Conservation (phyloP, 352 stramenopile genomes). For the Pythium myriotylum region DNA sequence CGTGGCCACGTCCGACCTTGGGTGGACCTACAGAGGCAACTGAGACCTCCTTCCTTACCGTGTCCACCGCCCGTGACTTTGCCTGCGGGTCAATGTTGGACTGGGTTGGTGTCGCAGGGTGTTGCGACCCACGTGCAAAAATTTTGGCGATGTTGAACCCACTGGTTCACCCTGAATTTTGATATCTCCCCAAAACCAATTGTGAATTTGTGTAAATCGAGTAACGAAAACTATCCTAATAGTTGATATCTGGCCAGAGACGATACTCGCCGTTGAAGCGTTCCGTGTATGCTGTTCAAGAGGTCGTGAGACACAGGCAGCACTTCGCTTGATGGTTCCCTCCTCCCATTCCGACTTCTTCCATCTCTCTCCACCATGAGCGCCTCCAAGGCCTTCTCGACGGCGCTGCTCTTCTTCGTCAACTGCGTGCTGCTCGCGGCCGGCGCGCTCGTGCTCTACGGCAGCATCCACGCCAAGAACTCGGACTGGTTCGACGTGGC, state of each 20-base stretch:
- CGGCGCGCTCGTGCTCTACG: constrained; percentile 57
- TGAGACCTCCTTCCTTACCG: background rate
- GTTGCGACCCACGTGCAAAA: background rate
- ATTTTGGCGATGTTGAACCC: background rate
- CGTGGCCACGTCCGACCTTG: too few relatives aligned
- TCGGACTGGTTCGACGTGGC: constrained; percentile 69
- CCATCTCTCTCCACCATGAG: constrained; percentile 17
- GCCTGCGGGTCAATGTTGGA: constrained; percentile 1
- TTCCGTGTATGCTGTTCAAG: background rate
- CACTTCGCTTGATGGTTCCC: background rate
- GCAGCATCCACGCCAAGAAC: constrained; percentile 43
- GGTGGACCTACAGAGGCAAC: too few relatives aligned
- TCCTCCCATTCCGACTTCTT: background rate
- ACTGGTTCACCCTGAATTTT: constrained; percentile 6
- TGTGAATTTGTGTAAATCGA: background rate
- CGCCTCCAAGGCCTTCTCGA: constrained; percentile 25
- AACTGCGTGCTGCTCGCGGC: constrained; percentile 64
- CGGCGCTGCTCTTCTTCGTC: constrained; percentile 55
- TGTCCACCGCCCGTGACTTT: background rate
- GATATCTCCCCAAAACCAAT: constrained; percentile 11
- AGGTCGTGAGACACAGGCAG: background rate
- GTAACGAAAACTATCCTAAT: background rate
- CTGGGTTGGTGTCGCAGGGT: constrained; percentile 3
- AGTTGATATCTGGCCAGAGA: too few relatives aligned
- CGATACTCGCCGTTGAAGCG: too few relatives aligned